Percentiles rank a stretch among this genome's conserved stretches.
Conservation (phyloP, 768 basidiomycete genomes). For the Dacryopinax spathularia region DNA sequence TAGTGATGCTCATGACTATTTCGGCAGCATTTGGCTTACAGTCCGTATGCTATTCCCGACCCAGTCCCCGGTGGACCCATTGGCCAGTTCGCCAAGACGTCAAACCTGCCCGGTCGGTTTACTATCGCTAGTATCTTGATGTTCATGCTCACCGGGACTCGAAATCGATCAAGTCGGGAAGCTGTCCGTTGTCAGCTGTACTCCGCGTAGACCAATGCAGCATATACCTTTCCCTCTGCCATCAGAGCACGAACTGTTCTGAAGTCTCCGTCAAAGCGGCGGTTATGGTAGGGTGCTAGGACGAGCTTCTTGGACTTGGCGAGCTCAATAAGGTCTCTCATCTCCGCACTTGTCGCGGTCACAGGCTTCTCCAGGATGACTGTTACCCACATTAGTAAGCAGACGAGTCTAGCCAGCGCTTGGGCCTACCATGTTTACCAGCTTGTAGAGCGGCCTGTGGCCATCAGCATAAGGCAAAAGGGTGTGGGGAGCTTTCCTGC, state of each 20-base stretch:
- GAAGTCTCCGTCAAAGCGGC: constrained; percentile 12
- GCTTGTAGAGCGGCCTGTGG: constrained; percentile 5
- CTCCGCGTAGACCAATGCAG: neutral
- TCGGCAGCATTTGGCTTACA: too few species aligned
- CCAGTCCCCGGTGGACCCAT: neutral
- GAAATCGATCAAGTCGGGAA: neutral
- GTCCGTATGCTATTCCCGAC: too few species aligned
- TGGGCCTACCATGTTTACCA: constrained; percentile 8
- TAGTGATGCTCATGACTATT: too few species aligned
- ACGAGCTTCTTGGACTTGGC: constrained; percentile 8
- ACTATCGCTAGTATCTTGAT: too few species aligned
- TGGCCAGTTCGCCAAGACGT: neutral
- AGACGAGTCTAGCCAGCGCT: neutral
- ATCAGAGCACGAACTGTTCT: neutral
- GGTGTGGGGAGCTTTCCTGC: too few species aligned
- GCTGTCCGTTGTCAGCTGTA: neutral
- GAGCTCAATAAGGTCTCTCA: constrained; percentile 10
- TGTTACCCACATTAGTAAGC: neutral
- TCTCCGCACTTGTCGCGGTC: constrained; percentile 10
- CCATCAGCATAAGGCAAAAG: neutral
- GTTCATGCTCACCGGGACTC: neutral
- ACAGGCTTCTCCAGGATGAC: constrained; percentile 15
- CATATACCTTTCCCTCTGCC: neutral
- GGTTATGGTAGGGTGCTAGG: constrained; percentile 13
- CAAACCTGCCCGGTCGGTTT: too few species aligned